Conservation (phyloP, 768 basidiomycete genomes). For the Collybiopsis luxurians region DNA sequence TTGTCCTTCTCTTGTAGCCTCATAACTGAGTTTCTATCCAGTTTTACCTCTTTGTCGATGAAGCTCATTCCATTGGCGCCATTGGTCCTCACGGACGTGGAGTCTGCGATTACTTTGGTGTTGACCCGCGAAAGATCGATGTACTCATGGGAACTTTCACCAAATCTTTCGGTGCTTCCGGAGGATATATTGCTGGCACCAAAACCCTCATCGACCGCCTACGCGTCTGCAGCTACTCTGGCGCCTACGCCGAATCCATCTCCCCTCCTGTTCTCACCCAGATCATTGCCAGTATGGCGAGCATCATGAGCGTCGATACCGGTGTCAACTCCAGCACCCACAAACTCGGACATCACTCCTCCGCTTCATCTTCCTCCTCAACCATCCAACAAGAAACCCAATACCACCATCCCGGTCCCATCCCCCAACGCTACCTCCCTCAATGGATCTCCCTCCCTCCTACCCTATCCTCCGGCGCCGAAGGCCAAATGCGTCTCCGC, state of each 20-base stretch:
- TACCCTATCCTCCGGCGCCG: conserved; percentile 72
- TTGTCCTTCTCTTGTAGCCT: too few species aligned
- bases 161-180: conserved; percentile 89
- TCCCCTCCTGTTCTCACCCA: too few species aligned
- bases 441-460: conserved; percentile 72
- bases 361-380: conserved; percentile 10
- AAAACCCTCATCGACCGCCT: conserved; percentile 79
- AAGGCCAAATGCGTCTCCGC: conserved; percentile 78
- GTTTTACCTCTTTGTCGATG: conserved; percentile 97
- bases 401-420: too few species aligned
- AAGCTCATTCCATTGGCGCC: conserved; percentile 97
- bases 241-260: too few species aligned
- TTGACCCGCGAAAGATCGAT: conserved; percentile 80
- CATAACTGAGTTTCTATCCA: too few species aligned
- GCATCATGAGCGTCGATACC: conserved; percentile 85
- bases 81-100: conserved; percentile 94
- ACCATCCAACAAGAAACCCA: too few species aligned
- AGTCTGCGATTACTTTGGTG: conserved; percentile 89
- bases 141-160: conserved; percentile 99
- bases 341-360: conserved; percentile 13
- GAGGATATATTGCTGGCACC: conserved; percentile 89
- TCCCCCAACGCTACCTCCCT: too few species aligned
- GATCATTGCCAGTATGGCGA: too few species aligned
- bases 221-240: too few species aligned
- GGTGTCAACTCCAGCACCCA: conserved; percentile 31